A percentile compares a stretch with the other conserved stretches of the same genome.
Evolutionary conservation across 495 filamentous ascomycete species (phyloP).

Genomic region (Daldinia grandis): DNA sequence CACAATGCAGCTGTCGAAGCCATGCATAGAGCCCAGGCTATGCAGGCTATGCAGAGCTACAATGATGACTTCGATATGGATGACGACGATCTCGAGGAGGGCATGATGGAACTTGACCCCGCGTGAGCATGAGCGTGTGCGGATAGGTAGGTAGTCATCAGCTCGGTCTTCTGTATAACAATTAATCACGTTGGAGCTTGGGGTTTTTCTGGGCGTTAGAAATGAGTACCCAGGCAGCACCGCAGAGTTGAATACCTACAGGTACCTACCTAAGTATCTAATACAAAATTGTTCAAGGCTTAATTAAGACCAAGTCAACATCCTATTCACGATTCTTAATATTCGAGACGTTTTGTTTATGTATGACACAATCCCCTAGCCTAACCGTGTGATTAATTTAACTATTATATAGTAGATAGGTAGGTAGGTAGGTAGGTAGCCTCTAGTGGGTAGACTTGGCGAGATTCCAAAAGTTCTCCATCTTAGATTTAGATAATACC

Average conservation of each 20-base stretch:
- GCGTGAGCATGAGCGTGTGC: constrained; percentile 9
- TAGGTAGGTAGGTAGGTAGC: neutral
- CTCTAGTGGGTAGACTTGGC: constrained; percentile 66
- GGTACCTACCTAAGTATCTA: neutral
- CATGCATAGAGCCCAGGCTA: constrained; percentile 30
- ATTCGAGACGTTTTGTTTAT: constrained; percentile 16
- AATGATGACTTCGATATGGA: constrained; percentile 65
- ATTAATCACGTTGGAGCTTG: constrained; percentile 5
- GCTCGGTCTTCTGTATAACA: constrained; percentile 4
- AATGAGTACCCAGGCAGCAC: neutral
- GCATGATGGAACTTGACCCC: constrained; percentile 69
- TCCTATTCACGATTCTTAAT: neutral
- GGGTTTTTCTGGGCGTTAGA: constrained; percentile 3
- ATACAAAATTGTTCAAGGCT: neutral
- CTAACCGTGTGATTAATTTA: neutral
- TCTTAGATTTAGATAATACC: constrained; percentile 76
- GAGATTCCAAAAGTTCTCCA: constrained; percentile 96
- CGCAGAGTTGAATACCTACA: neutral
- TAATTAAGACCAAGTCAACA: neutral
- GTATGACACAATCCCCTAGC: constrained; percentile 22
- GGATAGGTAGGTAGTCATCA: neutral
- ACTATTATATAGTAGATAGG: neutral
- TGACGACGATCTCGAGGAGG: constrained; percentile 68
- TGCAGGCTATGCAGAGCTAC: constrained; percentile 16
- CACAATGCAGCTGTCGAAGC: constrained; percentile 33